Base-by-base conservation (phyloP, 805 yeast genomes). In the Lachancea mirantina region DNA sequence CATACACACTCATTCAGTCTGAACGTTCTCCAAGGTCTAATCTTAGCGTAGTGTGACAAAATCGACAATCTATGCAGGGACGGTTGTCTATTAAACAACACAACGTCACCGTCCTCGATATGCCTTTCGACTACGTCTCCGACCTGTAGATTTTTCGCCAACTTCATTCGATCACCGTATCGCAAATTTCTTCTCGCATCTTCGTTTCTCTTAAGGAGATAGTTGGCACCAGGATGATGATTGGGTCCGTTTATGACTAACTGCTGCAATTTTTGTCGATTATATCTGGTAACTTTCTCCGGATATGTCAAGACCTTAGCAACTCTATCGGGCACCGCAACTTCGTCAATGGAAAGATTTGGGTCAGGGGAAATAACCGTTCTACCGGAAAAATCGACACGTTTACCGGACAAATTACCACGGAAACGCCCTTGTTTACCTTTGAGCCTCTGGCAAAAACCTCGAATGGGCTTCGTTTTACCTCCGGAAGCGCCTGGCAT, bases 321-420 rank as follows among this genome's bases (percentile, higher is more conserved):
- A 19, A 92, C 96, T 43, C 94, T 70, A 49, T 88, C 96, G 6
- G 99, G 99, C 16, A 92, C 97, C 1, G 98, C 98, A 25, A 92
- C 99, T 61, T 92, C 96, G 61, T 92, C 97, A 42, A 92, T 84
- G 18, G 81, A 70, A 47, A 92, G 65, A 56, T 92, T 92, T 22
- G 99, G 99, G 65, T 92, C 99, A 2, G 98, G 98, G 2, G 97
- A 89, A 52, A 92, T 92, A 47, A 92, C 99, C 0, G 98, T 92
- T 66, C 99, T 76, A 31, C 94, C 98, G 0, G 96, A 87, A 55
- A 92, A 92, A 61, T 92, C 99, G 16, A 92, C 99, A 67, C 99
- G 83, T 61, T 92, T 92, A 61, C 99, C 99, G 1, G 96, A 87
- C 47, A 92, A 65, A 54, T 92, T 92, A 46, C 99, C 99, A 68